Evolutionary conservation across 306 rosid species (phyloP).

Genomic region (Coriaria nepalensis): DNA sequence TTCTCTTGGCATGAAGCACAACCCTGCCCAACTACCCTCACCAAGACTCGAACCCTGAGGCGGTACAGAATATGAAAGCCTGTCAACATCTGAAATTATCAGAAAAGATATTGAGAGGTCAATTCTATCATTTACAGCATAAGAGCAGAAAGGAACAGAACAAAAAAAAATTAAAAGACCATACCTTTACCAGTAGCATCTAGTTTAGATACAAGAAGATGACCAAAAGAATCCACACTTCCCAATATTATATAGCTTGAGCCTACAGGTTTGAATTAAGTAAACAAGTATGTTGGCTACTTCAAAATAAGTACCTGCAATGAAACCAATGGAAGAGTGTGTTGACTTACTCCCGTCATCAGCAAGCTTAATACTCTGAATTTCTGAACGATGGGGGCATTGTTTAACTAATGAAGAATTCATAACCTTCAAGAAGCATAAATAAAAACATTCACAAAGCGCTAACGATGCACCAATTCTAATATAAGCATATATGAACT

Average conservation of each 20-base stretch:
- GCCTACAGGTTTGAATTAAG: too few species aligned
- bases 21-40: conserved; percentile 90
- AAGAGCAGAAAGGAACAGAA: conserved; percentile 1
- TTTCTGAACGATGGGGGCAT: conserved; percentile 93
- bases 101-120: conserved; percentile 12
- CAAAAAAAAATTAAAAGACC: conserved; percentile 4
- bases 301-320: too few species aligned
- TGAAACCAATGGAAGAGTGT: too few species aligned
- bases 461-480: too few species aligned
- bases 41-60: conserved; percentile 67
- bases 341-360: conserved; percentile 53
- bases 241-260: conserved; percentile 51
- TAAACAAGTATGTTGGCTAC: too few species aligned
- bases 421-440: conserved; percentile 31
- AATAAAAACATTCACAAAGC: not conserved
- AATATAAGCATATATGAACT: not conserved
- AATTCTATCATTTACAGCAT: conserved; percentile 14
- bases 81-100: conserved; percentile 46
- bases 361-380: conserved; percentile 66
- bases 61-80: conserved; percentile 59
- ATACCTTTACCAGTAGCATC: conserved; percentile 58
- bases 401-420: conserved; percentile 40
- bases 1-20: conserved; percentile 74
- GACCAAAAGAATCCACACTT: conserved; percentile 82
- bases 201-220: conserved; percentile 73